phyloP scores from a whole-genome alignment of 768 basidiomycete species.

The Boletus rufocinnamomeus region DNA sequence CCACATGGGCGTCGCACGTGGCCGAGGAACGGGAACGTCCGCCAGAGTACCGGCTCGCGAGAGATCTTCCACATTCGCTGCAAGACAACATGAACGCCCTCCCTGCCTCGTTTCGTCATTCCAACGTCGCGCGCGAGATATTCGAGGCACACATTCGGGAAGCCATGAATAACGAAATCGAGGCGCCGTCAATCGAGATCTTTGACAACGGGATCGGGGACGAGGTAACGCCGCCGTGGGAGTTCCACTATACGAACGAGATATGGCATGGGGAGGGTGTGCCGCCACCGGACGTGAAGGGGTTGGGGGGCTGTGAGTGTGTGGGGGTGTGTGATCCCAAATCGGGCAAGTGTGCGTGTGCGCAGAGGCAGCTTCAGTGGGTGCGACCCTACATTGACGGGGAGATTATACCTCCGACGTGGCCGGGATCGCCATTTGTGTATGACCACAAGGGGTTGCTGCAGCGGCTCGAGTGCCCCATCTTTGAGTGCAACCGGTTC shows the following conservation, averaged over 20 bases:
- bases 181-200: conserved; percentile 68
- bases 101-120: conserved; percentile 40
- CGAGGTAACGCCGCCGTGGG: conserved; percentile 76
- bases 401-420: conserved; percentile 32
- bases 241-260: conserved; percentile 84
- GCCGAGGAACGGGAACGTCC: conserved; percentile 17
- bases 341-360: conserved; percentile 71
- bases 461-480: conserved; percentile 53
- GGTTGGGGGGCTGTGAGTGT: conserved; percentile 72
- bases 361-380: conserved; percentile 52
- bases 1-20: conserved; percentile 28
- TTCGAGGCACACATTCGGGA: conserved; percentile 68
- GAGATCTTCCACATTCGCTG: conserved; percentile 60
- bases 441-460: conserved; percentile 67
- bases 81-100: conserved; percentile 68
- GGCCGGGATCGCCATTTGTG: conserved; percentile 55
- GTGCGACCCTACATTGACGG: conserved; percentile 24
- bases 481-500: conserved; percentile 84
- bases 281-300: conserved; percentile 59
- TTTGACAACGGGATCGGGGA: conserved; percentile 63
- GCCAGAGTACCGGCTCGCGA: conserved; percentile 36
- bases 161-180: conserved; percentile 64
- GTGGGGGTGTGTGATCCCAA: conserved; percentile 73
- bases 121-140: conserved; percentile 49
- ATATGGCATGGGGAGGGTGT: conserved; percentile 76